Base-by-base conservation (phyloP, 257 asterid genomes). In the Solanum pinnatisectum region DNA sequence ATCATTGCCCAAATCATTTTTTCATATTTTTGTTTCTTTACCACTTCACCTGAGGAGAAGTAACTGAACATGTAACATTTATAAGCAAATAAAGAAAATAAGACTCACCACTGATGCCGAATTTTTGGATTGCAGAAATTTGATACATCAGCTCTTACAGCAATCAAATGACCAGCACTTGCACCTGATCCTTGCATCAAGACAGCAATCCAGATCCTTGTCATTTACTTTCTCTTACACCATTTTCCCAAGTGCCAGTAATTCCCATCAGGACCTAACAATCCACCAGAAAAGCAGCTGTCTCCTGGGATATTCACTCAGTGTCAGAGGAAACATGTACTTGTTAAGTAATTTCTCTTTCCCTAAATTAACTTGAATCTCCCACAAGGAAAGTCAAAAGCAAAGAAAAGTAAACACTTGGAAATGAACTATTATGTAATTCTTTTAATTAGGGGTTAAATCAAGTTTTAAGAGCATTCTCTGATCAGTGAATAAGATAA, bases 191-290 rank as follows among this genome's bases (percentile, higher is more conserved):
- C 90, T 73, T 88, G 91, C 44, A 49, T 4, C 70, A 30, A 36
- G 92, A 68, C 33, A 37, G 65, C 32, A 88, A 49, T 49, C 70
- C 49, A 27, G 93, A 88, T 89, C 92, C 86, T 91, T 89, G 84
- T 86, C 89, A 46, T 87, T 90, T 87, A 67, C 91, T 89, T 90
- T 94, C 91, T 94, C 92, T 94, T 97, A 93, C 99, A 96, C 99
- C 99, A 97, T 92, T 95, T 97, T 16, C 99, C 99, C 92, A 95
- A 91, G 91, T 93, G 98, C 96, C 97, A 89, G 87, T 92, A 92
- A 44, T 92, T 94, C 79, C 98, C 98, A 92, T 95, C 98, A 71
- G 98, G 96, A 39, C 99, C 98, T 76, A 93, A 74, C 87, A 95
- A 76, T 49, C 96, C 97, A 83, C 96, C 98, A 67, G 98, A 89